These are phyloP conservation scores for Penicillium verrucosum DNA, from an alignment of 2,329 filamentous ascomycete genomes.

Conservation along the genomic window DNA sequence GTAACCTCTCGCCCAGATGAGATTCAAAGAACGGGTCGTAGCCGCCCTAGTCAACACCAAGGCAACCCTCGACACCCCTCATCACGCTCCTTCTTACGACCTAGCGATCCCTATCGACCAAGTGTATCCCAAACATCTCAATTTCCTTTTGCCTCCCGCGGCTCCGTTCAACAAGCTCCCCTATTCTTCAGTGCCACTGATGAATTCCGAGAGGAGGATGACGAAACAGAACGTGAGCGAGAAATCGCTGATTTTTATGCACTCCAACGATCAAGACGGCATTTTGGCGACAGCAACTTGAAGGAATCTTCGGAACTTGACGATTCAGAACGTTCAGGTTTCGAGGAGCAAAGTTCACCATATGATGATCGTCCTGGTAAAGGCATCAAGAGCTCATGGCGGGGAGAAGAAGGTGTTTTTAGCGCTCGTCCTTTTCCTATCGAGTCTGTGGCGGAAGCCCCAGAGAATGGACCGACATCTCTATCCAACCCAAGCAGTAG, in stretches of 20 bases:
- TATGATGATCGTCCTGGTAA: slow-evolving; percentile 40
- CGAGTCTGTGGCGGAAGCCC: slow-evolving; percentile 34
- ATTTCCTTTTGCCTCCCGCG: slow-evolving; percentile 77
- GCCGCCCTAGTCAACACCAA: slow-evolving; percentile 47
- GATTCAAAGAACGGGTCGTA: slow-evolving; percentile 46
- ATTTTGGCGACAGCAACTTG: slow-evolving; percentile 79
- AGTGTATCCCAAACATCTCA: slow-evolving; percentile 67
- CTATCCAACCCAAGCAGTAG: slow-evolving; percentile 40
- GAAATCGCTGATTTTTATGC: slow-evolving; percentile 95
- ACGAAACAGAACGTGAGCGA: slow-evolving; percentile 83
- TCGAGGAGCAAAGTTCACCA: slow-evolving; percentile 49
- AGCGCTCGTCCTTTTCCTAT: slow-evolving; percentile 40
- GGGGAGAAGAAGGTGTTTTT: slow-evolving; percentile 44
- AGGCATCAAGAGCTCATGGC: slow-evolving; percentile 59
- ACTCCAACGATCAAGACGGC: slow-evolving; percentile 80
- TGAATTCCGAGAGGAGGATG: slow-evolving; percentile 88
- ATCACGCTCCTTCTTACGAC: slow-evolving; percentile 50
- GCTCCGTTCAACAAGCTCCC: slow-evolving; percentile 74
- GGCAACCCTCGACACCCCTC: slow-evolving; percentile 47
- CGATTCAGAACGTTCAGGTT: slow-evolving; percentile 58
- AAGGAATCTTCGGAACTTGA: slow-evolving; percentile 84
- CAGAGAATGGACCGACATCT: slow-evolving; percentile 35
- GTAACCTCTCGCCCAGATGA: slow-evolving; percentile 68
- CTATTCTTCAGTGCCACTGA: slow-evolving; percentile 92
- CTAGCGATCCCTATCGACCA: slow-evolving; percentile 76